phyloP scores from a whole-genome alignment of 192 early-diverging fungal genomes.

The Backusella australiensis region DNA sequence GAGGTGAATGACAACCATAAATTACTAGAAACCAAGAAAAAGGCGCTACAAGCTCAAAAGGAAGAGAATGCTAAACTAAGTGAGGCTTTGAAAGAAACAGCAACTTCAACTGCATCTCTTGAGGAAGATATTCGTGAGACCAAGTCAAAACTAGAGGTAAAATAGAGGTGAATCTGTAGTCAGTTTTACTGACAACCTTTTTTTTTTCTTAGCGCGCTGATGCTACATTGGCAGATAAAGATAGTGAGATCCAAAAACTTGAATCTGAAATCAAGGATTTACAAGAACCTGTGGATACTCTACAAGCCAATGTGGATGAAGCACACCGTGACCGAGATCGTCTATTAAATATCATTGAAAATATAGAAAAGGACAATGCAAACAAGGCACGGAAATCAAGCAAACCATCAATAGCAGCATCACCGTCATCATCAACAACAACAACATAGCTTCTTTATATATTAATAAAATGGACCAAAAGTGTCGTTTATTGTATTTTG shows the following conservation, averaged over 20 bases:
- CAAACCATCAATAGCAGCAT: background rate
- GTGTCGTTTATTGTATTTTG: too few species aligned
- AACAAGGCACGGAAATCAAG: background rate
- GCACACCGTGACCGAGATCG: conserved; percentile 1
- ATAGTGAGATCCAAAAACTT: background rate
- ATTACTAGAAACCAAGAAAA: background rate
- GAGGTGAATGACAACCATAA: background rate
- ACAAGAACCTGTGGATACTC: background rate
- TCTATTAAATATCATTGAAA: background rate
- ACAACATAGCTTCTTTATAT: background rate
- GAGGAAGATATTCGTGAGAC: background rate
- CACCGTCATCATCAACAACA: background rate
- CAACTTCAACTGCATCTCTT: background rate
- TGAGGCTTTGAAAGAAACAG: background rate
- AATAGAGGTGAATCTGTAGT: background rate
- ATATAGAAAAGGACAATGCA: background rate
- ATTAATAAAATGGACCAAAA: background rate
- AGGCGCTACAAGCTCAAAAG: background rate
- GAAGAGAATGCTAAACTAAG: background rate
- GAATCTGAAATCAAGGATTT: background rate
- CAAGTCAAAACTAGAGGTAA: background rate
- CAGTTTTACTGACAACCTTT: background rate
- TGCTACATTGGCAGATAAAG: background rate
- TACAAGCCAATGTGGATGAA: background rate
- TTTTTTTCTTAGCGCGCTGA: background rate